Conservation (phyloP, 768 basidiomycete genomes). For the Neoboletus brunneissimus region DNA sequence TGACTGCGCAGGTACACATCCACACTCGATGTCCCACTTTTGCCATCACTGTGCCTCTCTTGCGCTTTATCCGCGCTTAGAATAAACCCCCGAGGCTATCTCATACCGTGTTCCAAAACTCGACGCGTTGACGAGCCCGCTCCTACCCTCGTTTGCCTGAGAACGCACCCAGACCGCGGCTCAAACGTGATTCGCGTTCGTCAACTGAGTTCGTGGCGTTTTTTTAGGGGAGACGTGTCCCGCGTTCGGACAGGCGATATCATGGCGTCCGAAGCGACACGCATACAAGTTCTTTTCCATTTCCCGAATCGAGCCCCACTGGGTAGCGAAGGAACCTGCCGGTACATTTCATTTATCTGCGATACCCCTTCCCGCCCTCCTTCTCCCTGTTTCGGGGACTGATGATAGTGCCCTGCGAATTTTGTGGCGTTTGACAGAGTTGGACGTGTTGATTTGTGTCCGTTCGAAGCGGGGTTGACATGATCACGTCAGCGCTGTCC, state of each 20-base stretch:
- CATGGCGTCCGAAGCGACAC: not conserved
- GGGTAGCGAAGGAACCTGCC: not conserved
- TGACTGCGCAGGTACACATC: not conserved
- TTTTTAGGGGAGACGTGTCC: not conserved
- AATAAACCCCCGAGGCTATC: not conserved
- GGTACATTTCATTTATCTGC: too few species aligned
- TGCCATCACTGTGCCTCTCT: not conserved
- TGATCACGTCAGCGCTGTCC: not conserved
- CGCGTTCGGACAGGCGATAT: not conserved
- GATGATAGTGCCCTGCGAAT: not conserved
- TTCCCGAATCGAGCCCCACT: not conserved
- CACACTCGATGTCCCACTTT: not conserved
- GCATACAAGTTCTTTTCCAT: not conserved
- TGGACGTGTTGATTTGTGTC: not conserved
- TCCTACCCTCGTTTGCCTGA: not conserved
- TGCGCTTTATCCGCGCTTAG: not conserved
- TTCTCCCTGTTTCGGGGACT: not conserved
- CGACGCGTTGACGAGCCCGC: not conserved
- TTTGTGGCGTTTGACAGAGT: not conserved
- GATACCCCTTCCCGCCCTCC: not conserved
- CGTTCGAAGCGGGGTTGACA: not conserved
- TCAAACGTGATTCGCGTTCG: not conserved
- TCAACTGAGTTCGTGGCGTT: not conserved
- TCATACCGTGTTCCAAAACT: not conserved
- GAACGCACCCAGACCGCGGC: not conserved